Evolutionary conservation across 2,329 filamentous ascomycete species (phyloP), one percentile per base, ranked within the genome.

Genomic region (Sarocladiaceae sp.): DNA sequence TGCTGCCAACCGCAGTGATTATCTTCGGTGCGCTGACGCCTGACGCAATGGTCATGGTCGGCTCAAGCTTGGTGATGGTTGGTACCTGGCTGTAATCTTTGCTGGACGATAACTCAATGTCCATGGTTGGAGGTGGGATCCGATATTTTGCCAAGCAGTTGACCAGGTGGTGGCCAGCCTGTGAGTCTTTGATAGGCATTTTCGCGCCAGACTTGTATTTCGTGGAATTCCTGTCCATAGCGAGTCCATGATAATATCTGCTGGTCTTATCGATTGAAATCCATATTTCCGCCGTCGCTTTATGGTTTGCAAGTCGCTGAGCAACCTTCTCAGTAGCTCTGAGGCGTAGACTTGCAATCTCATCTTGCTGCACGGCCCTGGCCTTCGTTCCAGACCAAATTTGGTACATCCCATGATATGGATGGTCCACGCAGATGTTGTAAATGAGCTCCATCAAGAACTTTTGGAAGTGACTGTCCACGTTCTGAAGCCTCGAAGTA

Each of bases 371-470:
- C 59, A 86, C 84, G 49, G 79, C 80, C 54, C 84, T 86, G 50
- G 80, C 83, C 60, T 85, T 88, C 40, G 82, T 84, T 20, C 87
- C 86, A 2, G 92, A 89, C 75, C 93, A 97, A 37, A 99, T 90
- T 60, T 97, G 92, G 65, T 99, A 96, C 84, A 97, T 93, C 47
- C 91, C 91, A 64, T 99, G 95, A 66, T 92, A 96, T 0, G 94
- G 95, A 69, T 99, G 94, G 53, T 99, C 91, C 11, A 81, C 77
- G 63, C 93, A 97, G 52, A 99, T 96, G 8, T 84, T 85, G 62
- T 84, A 83, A 3, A 97, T 84, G 17, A 99, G 73, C 2, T 77
- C 75, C 50, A 83, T 81, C 2, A 99, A 74, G 1, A 93, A 76
- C 36, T 75, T 77, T 62, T 99, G 94, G 62, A 99, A 99, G 15